Evolutionary conservation across 164 flowering plant species (phyloP), one percentile per base, ranked within the genome.

Genomic region (Stephania yunnanensis): DNA sequence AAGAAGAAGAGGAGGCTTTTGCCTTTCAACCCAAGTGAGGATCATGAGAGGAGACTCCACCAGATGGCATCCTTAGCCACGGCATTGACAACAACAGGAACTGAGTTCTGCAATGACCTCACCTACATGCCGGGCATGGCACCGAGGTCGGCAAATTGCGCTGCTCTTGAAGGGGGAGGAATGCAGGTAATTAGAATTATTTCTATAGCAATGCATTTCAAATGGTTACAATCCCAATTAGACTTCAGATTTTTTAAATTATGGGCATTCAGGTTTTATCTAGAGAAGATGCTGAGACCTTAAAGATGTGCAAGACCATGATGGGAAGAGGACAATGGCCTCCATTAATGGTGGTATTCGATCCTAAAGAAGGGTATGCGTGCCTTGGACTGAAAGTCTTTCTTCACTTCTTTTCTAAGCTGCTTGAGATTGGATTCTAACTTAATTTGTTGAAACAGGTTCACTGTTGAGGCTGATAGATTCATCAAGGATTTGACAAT

Each of bases 11-110:
- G 97, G 81, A 90, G 76, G 80, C 66, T 95, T 52, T 79, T 91
- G 81, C 87, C 97, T 0, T 95, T 91, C 75, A 84, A 72, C 78
- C 98, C 98, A 2, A 87, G 77, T 31, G 90, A 92, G 70, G 97
- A 90, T 76, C 81, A 84, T 17, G 30, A 19, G 46, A 87, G 92
- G 80, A 87, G 97, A 74, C 72, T 91, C 76, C 80, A 87, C 71
- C 97, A 93, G 80, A 93, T 95, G 99, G 90, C 90, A 6, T 93
- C 99, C 17, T 76, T 93, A 30, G 99, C 99, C 0, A 91, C 95
- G 1, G 97, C 99, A 13, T 80, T 93, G 84, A 86, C 76, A 17
- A 83, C 91, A 10, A 87, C 94, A 0, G 82, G 87, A 1, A 80
- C 98, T 0, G 75, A 87, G 75, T 95, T 89, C 84, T 89, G 90